These are phyloP conservation scores for Aspergillus sp. DNA, from an alignment of 2,329 filamentous ascomycete species.

Conservation along the genomic window DNA sequence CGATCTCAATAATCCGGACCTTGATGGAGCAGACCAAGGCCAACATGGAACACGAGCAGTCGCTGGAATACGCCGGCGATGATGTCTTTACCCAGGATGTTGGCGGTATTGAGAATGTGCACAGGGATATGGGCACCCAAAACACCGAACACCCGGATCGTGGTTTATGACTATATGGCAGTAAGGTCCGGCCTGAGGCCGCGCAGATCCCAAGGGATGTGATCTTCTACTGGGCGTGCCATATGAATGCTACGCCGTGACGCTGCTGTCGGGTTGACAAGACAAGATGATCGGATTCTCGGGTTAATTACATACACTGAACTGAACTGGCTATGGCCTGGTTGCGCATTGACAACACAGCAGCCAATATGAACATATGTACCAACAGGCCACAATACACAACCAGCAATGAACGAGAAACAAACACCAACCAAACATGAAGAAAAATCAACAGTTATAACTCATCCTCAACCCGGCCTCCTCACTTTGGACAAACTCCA, in stretches of 20 bases:
- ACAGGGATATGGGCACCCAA: not conserved
- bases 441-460: constrained; percentile 8
- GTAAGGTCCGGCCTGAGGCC: not conserved
- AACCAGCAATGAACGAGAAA: too few species aligned
- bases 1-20: constrained; percentile 13
- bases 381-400: too few species aligned
- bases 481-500: constrained; percentile 4
- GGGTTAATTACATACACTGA: too few species aligned
- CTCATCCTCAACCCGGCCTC: constrained; percentile 7
- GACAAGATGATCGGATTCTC: too few species aligned
- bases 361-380: not conserved
- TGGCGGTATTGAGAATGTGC: not conserved
- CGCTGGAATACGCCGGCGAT: not conserved
- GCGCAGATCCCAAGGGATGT: not conserved
- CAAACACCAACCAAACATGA: too few species aligned
- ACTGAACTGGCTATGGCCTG: not conserved
- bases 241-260: not conserved
- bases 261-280: too few species aligned
- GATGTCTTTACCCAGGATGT: not conserved
- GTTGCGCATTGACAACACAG: not conserved
- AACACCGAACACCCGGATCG: not conserved
- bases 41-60: not conserved
- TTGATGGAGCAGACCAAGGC: not conserved
- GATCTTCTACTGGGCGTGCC: not conserved
- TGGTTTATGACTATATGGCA: not conserved